These are phyloP conservation scores for Luvunga scandens DNA, from an alignment of 345 rosid species.

Conservation along the genomic window DNA sequence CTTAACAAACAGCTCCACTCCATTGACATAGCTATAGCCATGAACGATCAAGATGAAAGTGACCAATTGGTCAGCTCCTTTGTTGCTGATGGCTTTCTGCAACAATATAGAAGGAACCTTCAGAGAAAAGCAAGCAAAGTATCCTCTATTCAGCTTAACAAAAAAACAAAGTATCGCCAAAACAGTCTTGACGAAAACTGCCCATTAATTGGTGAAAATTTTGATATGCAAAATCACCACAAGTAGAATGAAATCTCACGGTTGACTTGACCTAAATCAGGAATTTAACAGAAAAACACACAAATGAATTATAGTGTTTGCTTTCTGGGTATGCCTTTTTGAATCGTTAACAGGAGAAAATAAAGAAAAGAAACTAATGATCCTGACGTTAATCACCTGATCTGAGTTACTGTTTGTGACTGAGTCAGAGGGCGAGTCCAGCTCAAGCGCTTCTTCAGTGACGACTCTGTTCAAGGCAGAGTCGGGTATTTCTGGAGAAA, in stretches of 20 bases:
- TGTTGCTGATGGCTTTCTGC: background rate
- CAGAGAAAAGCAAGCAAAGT: background rate
- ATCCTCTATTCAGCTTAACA: background rate
- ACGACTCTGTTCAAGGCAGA: background rate
- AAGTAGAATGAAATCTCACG: background rate
- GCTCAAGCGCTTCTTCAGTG: background rate
- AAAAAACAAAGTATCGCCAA: background rate
- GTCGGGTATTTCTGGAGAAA: background rate
- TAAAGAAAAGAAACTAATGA: background rate
- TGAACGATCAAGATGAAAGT: constrained; percentile 7
- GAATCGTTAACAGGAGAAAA: background rate
- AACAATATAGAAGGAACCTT: background rate
- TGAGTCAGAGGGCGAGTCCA: background rate
- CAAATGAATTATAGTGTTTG: background rate
- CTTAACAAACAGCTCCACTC: constrained; percentile 3
- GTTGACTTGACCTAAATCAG: background rate
- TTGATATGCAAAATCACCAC: background rate
- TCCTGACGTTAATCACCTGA: background rate
- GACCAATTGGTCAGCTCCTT: background rate
- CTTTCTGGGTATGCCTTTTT: background rate
- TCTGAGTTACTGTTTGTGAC: background rate
- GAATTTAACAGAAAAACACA: background rate
- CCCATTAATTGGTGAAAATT: background rate
- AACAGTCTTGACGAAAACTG: background rate
- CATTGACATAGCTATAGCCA: background rate